Conservation (phyloP, 257 asterid genomes). For the Capsicum baccatum region DNA sequence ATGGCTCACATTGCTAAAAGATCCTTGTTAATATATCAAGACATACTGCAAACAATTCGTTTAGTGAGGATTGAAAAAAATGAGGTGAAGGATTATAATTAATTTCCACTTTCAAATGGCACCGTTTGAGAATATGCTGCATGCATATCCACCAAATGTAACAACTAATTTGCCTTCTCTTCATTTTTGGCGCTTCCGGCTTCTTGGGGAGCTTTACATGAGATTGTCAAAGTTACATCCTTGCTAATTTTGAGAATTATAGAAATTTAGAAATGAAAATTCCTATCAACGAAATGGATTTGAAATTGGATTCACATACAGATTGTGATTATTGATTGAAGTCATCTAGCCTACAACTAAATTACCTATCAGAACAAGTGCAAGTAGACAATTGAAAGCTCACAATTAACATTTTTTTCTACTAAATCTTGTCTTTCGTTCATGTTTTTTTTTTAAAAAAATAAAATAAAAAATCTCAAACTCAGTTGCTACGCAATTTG, state of each 20-base stretch:
- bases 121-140: neutral
- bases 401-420: too few species aligned
- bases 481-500: too few species aligned
- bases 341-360: neutral
- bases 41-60: neutral
- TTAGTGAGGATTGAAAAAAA: neutral
- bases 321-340: neutral
- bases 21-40: constrained; percentile 12
- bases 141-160: neutral
- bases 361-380: neutral
- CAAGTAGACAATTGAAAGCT: neutral
- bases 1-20: constrained; percentile 28
- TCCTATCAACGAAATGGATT: neutral
- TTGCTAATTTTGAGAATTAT: neutral
- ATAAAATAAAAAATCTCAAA: too few species aligned
- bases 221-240: neutral
- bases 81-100: neutral
- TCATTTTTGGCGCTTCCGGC: neutral
- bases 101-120: neutral
- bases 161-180: neutral
- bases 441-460: too few species aligned
- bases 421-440: too few species aligned
- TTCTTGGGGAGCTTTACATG: neutral
- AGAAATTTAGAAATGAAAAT: neutral
- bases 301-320: neutral